Conservation (phyloP, 352 stramenopile species). For the Thraustotheca clavata region DNA sequence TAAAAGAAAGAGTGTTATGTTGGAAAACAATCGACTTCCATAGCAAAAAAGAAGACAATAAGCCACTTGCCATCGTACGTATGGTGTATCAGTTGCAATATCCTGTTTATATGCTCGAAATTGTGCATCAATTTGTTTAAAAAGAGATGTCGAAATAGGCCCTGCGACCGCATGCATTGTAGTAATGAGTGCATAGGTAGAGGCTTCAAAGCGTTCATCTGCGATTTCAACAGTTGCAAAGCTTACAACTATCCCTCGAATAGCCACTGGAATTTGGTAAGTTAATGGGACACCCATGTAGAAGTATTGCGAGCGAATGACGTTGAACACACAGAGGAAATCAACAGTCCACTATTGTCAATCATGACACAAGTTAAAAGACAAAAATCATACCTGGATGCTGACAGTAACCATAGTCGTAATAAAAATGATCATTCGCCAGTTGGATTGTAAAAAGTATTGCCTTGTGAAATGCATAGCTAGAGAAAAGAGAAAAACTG, state of each 20-base stretch:
- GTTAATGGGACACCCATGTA: constrained; percentile 41
- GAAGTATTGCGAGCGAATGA: constrained; percentile 37
- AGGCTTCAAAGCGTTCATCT: constrained; percentile 22
- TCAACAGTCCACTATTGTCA: constrained; percentile 26
- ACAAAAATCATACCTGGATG: not conserved
- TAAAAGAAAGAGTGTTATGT: constrained; percentile 20
- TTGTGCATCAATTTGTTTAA: constrained; percentile 21
- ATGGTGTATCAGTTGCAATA: constrained; percentile 19
- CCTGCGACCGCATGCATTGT: constrained; percentile 19
- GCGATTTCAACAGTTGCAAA: constrained; percentile 23
- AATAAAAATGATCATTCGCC: constrained; percentile 18
- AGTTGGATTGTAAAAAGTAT: constrained; percentile 31
- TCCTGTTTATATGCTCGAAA: constrained; percentile 21
- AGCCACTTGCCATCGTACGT: constrained; percentile 19
- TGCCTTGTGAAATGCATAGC: constrained; percentile 19
- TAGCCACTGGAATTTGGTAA: constrained; percentile 33
- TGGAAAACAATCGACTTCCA: constrained; percentile 11
- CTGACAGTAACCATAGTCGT: constrained; percentile 14
- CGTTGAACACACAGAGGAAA: constrained; percentile 48
- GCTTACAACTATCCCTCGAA: constrained; percentile 24
- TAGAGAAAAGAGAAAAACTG: constrained; percentile 22
- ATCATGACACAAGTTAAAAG: not conserved
- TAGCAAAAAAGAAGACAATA: constrained; percentile 21
- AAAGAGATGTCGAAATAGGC: constrained; percentile 28
- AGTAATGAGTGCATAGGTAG: constrained; percentile 21